phyloP scores from a whole-genome alignment of 2,329 filamentous ascomycete genomes.

The Aspergillus sp. region DNA sequence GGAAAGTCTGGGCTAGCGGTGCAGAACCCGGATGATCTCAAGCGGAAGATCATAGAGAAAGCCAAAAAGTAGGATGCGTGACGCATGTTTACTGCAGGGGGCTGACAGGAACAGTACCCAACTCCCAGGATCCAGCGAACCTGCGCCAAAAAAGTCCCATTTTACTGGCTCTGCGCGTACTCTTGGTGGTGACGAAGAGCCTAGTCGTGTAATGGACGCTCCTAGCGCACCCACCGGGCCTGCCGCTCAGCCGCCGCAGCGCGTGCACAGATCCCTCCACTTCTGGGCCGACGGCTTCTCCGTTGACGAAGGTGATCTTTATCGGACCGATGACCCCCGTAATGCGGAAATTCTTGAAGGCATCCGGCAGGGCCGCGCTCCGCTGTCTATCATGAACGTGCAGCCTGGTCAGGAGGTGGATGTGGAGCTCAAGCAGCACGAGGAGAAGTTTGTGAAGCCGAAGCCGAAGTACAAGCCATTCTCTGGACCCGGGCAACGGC shows the following conservation, averaged over 20 bases:
- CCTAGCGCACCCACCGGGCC: constrained; percentile 39
- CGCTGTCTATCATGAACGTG: constrained; percentile 54
- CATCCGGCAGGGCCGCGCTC: constrained; percentile 55
- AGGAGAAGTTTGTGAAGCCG: constrained; percentile 53
- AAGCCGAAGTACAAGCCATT: constrained; percentile 59
- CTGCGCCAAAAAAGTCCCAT: constrained; percentile 31
- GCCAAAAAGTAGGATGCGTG: constrained; percentile 26
- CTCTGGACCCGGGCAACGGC: constrained; percentile 48
- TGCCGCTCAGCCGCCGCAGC: constrained; percentile 34
- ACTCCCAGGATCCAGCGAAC: constrained; percentile 33
- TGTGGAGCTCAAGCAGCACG: constrained; percentile 55
- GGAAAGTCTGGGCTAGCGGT: constrained; percentile 61
- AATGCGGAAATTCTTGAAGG: constrained; percentile 53
- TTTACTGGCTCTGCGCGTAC: constrained; percentile 55
- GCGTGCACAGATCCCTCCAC: constrained; percentile 51
- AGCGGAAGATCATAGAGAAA: constrained; percentile 42
- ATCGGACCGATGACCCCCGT: constrained; percentile 52
- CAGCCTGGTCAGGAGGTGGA: constrained; percentile 55
- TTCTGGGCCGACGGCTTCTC: constrained; percentile 59
- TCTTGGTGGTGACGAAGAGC: constrained; percentile 56
- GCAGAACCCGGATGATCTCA: constrained; percentile 52
- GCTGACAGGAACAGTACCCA: constrained; percentile 15
- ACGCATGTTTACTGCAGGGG: not conserved
- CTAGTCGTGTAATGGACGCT: constrained; percentile 48
- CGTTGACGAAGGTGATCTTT: constrained; percentile 56